Conservation (phyloP, 1,284 basidiomycete species). For the Melampsora americana region DNA sequence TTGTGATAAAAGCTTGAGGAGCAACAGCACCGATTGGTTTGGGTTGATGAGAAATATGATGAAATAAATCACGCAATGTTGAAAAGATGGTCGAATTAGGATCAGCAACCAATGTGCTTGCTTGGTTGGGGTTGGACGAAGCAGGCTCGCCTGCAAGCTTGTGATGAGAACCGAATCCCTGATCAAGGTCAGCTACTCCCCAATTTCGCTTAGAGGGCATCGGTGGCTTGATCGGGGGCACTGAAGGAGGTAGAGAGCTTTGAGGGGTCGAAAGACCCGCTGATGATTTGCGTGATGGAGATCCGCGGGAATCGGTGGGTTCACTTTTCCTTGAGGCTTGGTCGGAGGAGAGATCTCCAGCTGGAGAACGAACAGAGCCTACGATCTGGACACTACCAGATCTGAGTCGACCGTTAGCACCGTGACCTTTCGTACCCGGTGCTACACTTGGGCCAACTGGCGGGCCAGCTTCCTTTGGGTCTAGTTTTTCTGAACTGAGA, state of each 20-base stretch:
- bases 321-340: not conserved
- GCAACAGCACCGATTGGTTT: constrained; percentile 70
- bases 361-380: not conserved
- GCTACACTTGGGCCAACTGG: not conserved
- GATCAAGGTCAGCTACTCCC: constrained; percentile 40
- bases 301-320: not conserved
- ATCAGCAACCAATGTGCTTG: not conserved
- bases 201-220: constrained; percentile 25
- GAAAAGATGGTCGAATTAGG: constrained; percentile 69
- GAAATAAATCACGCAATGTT: constrained; percentile 83
- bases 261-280: not conserved
- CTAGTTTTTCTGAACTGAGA: not conserved
- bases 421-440: not conserved
- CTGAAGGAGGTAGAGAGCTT: not conserved
- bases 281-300: constrained; percentile 4
- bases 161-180: constrained; percentile 19
- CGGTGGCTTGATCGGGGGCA: not conserved
- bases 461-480: not conserved
- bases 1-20: constrained; percentile 82
- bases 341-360: not conserved
- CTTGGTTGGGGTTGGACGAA: not conserved
- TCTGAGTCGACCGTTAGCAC: not conserved
- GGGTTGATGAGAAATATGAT: constrained; percentile 64
- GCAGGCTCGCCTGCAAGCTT: not conserved
- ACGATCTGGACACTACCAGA: not conserved